Percentiles rank a stretch among this genome's conserved stretches.
phyloP scores from a whole-genome alignment of 768 basidiomycete species.

The Psilocybe subaeruginosa region DNA sequence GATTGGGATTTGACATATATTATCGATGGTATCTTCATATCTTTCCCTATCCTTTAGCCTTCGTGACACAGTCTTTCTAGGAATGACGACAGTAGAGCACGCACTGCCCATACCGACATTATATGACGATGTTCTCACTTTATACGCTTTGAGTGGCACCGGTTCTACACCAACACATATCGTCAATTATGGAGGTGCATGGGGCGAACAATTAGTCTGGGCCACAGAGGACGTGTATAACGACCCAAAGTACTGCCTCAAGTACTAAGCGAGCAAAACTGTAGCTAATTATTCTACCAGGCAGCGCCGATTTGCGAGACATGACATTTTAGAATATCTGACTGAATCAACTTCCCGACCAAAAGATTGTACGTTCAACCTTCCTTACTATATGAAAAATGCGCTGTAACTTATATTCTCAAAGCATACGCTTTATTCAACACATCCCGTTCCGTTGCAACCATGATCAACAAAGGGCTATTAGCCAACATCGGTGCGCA shows the following conservation, averaged over 20 bases:
- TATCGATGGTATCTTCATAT: slow-evolving; percentile 58
- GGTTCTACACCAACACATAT: slow-evolving; percentile 76
- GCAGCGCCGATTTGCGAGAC: slow-evolving; percentile 63
- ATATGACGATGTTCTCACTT: slow-evolving; percentile 66
- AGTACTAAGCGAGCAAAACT: not conserved
- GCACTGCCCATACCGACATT: slow-evolving; percentile 65
- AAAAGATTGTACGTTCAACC: slow-evolving; percentile 46
- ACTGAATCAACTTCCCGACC: slow-evolving; percentile 67
- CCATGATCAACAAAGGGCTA: slow-evolving; percentile 68
- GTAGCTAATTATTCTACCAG: slow-evolving; percentile 32
- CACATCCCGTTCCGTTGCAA: slow-evolving; percentile 66
- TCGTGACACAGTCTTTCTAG: slow-evolving; percentile 34
- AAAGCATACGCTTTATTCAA: slow-evolving; percentile 70
- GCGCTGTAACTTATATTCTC: slow-evolving; percentile 1
- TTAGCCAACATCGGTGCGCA: slow-evolving; percentile 73
- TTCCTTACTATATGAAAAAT: not conserved
- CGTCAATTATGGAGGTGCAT: slow-evolving; percentile 76
- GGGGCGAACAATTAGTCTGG: slow-evolving; percentile 73
- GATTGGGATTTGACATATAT: slow-evolving; percentile 84
- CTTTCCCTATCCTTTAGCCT: not conserved
- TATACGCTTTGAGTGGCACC: slow-evolving; percentile 70
- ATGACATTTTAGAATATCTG: slow-evolving; percentile 62
- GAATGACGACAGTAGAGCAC: slow-evolving; percentile 80
- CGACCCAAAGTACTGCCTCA: slow-evolving; percentile 60
- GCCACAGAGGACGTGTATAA: slow-evolving; percentile 65